Evolutionary conservation across 2,329 filamentous ascomycete species (phyloP).

Genomic region (Dothideomycetes sp.): DNA sequence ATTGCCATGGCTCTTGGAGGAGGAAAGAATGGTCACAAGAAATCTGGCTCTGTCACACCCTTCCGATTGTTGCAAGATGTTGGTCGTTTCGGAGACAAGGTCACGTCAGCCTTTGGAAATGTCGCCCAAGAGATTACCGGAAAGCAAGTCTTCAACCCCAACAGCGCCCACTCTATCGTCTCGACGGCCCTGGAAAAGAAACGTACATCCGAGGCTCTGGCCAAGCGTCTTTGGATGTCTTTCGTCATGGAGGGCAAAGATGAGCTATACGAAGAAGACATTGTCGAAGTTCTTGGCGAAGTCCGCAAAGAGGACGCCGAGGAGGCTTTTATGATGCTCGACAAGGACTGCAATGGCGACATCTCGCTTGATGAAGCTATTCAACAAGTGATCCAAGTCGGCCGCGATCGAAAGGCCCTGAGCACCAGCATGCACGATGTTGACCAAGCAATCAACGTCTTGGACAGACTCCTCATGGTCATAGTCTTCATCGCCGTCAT

Average conservation of each 20-base stretch:
- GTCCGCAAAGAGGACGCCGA: constrained; percentile 69
- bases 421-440: constrained; percentile 95
- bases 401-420: constrained; percentile 79
- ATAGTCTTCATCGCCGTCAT: constrained; percentile 73
- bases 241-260: constrained; percentile 88
- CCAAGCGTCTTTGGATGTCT: constrained; percentile 95
- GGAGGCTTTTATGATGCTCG: constrained; percentile 72
- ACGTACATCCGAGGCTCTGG: constrained; percentile 78
- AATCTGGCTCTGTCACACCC: constrained; percentile 60
- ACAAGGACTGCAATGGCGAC: constrained; percentile 84
- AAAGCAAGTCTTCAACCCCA: constrained; percentile 89
- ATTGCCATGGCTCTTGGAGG: constrained; percentile 47
- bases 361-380: constrained; percentile 95
- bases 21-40: constrained; percentile 43
- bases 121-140: constrained; percentile 91
- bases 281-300: constrained; percentile 76
- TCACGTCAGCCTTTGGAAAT: constrained; percentile 87
- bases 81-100: constrained; percentile 79
- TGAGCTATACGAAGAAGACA: constrained; percentile 67
- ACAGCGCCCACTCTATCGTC: constrained; percentile 81
- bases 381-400: constrained; percentile 72
- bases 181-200: constrained; percentile 80
- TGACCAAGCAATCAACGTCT: constrained; percentile 81
- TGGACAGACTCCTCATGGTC: constrained; percentile 76
- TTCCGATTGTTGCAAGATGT: constrained; percentile 63